Evolutionary conservation across 768 basidiomycete genomes (phyloP).

Genomic region (Rhizopogon vesiculosus): DNA sequence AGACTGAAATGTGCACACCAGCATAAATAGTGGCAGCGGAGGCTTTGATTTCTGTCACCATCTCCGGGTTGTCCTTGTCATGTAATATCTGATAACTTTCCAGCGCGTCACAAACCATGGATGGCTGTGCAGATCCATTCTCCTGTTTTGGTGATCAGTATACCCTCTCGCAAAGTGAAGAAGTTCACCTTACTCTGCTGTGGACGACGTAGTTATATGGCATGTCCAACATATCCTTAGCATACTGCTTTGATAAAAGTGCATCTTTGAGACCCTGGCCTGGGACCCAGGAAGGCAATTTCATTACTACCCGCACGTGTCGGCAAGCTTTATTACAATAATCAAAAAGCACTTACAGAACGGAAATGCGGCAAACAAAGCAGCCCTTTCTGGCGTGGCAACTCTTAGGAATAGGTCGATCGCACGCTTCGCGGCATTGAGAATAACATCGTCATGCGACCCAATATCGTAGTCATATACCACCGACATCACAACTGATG

Average conservation of each 20-base stretch:
- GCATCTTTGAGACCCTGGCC: conserved; percentile 20
- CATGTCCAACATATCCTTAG: conserved; percentile 4
- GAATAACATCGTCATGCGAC: not conserved
- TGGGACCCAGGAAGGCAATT: conserved; percentile 21
- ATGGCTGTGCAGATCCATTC: too few relatives aligned
- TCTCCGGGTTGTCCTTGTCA: too few relatives aligned
- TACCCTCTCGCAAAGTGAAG: too few relatives aligned
- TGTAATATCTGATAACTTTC: too few relatives aligned
- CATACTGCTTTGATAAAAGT: conserved; percentile 5
- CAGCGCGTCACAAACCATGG: too few relatives aligned
- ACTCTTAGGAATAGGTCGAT: not conserved
- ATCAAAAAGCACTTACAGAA: not conserved
- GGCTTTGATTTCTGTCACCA: too few relatives aligned
- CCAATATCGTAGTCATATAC: not conserved
- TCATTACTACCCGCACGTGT: conserved; percentile 6
- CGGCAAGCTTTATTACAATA: not conserved
- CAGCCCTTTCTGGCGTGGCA: not conserved
- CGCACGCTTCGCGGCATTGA: not conserved
- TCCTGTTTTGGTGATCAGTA: too few relatives aligned
- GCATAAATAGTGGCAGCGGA: too few relatives aligned
- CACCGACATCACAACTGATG: conserved; percentile 19
- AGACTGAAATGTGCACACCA: too few relatives aligned
- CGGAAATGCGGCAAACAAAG: not conserved
- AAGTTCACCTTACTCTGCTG: not conserved
- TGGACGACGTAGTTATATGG: conserved; percentile 7